A percentile compares a stretch with the other conserved stretches of the same genome.
Evolutionary conservation across 208 protist species (phyloP).

Genomic region (Trypanosoma platydactyli): DNA sequence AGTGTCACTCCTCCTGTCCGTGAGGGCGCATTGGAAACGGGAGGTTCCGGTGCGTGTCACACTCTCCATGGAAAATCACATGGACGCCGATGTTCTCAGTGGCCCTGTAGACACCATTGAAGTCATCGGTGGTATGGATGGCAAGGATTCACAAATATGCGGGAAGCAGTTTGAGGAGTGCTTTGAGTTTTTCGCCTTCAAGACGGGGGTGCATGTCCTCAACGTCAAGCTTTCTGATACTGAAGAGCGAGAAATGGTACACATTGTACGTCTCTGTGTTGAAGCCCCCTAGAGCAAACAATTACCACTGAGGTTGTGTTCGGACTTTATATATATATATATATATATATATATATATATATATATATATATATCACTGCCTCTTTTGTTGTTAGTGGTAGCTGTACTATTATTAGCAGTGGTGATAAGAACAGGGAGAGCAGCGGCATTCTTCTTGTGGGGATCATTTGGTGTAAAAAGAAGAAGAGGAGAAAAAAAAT

Average conservation of each 20-base stretch:
- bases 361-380: too few relatives aligned
- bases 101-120: slow-evolving; percentile 53
- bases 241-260: slow-evolving; percentile 54
- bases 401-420: too few relatives aligned
- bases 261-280: slow-evolving; percentile 54
- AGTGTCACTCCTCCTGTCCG: slow-evolving; percentile 44
- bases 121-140: slow-evolving; percentile 45
- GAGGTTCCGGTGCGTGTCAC: slow-evolving; percentile 58
- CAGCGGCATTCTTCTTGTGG: too few relatives aligned
- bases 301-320: neutral
- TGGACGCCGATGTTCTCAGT: slow-evolving; percentile 68
- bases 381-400: too few relatives aligned
- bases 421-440: too few relatives aligned
- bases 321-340: neutral
- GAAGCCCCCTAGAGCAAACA: slow-evolving; percentile 26
- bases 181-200: slow-evolving; percentile 79
- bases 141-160: neutral
- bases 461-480: neutral
- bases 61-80: slow-evolving; percentile 56
- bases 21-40: slow-evolving; percentile 60
- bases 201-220: slow-evolving; percentile 69
- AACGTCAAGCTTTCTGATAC: slow-evolving; percentile 59
- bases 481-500: slow-evolving; percentile 7
- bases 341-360: too few relatives aligned
- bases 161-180: slow-evolving; percentile 38